Conservation (phyloP, 2,329 filamentous ascomycete species). For the Fusarium circinatum region DNA sequence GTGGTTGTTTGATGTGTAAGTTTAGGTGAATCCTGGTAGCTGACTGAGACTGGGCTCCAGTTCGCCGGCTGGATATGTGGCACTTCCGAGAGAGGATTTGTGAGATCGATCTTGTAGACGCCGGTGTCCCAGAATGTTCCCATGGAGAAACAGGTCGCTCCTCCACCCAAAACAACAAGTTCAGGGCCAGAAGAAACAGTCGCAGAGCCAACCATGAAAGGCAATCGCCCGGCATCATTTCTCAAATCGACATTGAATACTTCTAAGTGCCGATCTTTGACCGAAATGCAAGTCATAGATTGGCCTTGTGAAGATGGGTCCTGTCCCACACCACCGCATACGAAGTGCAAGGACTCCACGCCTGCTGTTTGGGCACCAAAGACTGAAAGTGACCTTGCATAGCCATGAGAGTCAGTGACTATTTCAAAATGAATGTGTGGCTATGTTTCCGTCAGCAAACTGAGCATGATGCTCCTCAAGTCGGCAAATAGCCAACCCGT, state of each 20-base stretch:
- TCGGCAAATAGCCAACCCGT: neutral
- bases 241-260: conserved; percentile 1
- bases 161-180: conserved; percentile 78
- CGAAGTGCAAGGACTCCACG: conserved; percentile 30
- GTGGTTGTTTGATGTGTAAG: conserved; percentile 30
- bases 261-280: conserved; percentile 44
- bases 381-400: conserved; percentile 37
- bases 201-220: conserved; percentile 78
- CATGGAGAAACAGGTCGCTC: conserved; percentile 91
- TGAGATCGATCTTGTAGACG: conserved; percentile 56
- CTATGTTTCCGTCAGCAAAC: conserved; percentile 28
- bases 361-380: conserved; percentile 48
- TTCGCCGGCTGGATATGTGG: neutral
- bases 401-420: conserved; percentile 1
- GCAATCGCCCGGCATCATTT: conserved; percentile 46
- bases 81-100: neutral
- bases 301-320: conserved; percentile 44
- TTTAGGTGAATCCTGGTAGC: conserved; percentile 45
- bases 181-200: conserved; percentile 59
- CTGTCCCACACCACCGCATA: conserved; percentile 50
- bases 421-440: conserved; percentile 42
- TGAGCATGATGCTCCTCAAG: neutral
- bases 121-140: conserved; percentile 84
- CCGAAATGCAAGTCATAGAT: conserved; percentile 36
- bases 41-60: conserved; percentile 7